phyloP scores from a whole-genome alignment of 768 basidiomycete species.

The Phanerochaete carnosa region DNA sequence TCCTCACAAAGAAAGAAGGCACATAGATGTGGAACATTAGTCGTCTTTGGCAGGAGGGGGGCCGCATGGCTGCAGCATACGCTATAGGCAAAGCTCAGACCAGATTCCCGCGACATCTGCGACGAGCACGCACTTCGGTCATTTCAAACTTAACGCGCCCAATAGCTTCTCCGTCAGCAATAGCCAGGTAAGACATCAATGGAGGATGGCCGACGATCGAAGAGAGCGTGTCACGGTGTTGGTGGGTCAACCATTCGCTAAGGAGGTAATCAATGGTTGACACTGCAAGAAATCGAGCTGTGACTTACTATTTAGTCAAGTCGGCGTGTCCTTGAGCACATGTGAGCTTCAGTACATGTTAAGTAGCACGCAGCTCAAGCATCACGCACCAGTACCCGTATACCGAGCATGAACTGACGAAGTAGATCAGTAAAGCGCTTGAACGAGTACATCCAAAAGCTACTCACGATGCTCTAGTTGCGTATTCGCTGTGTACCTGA shows the following conservation, averaged over 20 bases:
- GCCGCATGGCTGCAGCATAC: conserved; percentile 56
- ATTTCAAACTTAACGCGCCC: conserved; percentile 91
- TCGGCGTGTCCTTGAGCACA: conserved; percentile 85
- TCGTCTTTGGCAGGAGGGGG: conserved; percentile 36
- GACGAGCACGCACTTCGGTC: conserved; percentile 67
- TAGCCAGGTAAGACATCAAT: conserved; percentile 80
- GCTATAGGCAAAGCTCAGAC: conserved; percentile 22
- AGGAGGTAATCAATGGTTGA: conserved; percentile 12
- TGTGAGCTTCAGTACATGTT: neutral
- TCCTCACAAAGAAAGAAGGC: neutral
- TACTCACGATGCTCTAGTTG: conserved; percentile 88
- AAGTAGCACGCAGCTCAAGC: conserved; percentile 8
- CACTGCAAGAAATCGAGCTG: neutral
- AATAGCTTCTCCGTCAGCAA: conserved; percentile 92
- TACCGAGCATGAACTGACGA: conserved; percentile 87
- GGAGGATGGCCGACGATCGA: conserved; percentile 92
- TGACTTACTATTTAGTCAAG: conserved; percentile 86
- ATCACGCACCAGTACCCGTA: conserved; percentile 82
- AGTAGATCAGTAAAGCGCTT: conserved; percentile 16
- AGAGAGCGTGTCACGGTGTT: conserved; percentile 92
- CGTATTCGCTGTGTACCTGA: conserved; percentile 94
- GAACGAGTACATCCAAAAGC: neutral
- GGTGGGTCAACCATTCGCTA: conserved; percentile 97
- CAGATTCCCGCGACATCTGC: neutral
- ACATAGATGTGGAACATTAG: neutral